A percentile compares a stretch with the other conserved stretches of the same genome.
Conservation (phyloP, 352 stramenopile genomes). For the Phytophthora meadii region DNA sequence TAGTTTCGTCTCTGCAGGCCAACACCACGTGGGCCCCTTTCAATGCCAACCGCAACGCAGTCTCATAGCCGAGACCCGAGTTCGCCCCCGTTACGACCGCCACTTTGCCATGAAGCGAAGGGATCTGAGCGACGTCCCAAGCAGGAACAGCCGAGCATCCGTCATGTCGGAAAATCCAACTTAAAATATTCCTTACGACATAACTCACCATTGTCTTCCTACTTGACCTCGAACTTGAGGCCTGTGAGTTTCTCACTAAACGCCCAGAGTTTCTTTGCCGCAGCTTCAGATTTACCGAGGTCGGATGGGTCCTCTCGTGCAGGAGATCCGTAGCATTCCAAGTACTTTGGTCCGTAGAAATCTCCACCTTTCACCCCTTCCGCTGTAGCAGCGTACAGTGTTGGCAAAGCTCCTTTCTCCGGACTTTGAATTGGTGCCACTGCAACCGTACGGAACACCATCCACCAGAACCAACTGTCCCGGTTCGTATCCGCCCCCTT, state of each 20-base stretch:
- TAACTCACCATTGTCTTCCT: background rate
- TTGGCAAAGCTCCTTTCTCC: constrained; percentile 49
- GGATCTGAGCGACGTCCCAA: constrained; percentile 37
- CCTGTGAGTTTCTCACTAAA: constrained; percentile 50
- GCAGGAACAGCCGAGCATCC: too few species aligned
- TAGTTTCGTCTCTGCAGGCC: constrained; percentile 33
- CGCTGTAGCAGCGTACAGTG: constrained; percentile 48
- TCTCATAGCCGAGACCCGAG: constrained; percentile 45
- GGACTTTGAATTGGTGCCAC: constrained; percentile 14
- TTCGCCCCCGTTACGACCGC: constrained; percentile 47
- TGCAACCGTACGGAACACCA: constrained; percentile 7
- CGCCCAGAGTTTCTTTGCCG: constrained; percentile 42
- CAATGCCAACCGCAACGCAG: constrained; percentile 33
- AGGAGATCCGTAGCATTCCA: constrained; percentile 32
- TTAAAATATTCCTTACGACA: too few species aligned
- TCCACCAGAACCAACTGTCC: constrained; percentile 27
- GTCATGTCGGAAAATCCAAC: too few species aligned
- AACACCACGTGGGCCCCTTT: constrained; percentile 44
- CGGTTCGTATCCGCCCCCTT: constrained; percentile 25
- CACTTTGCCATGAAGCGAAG: constrained; percentile 34
- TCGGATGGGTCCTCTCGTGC: constrained; percentile 36
- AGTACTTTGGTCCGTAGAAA: constrained; percentile 50
- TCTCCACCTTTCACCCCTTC: constrained; percentile 31
- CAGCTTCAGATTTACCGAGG: constrained; percentile 30
- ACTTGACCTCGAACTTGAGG: constrained; percentile 36